Evolutionary conservation across 2,329 filamentous ascomycete genomes (phyloP).

Genomic region (Fusarium cyanostomum): DNA sequence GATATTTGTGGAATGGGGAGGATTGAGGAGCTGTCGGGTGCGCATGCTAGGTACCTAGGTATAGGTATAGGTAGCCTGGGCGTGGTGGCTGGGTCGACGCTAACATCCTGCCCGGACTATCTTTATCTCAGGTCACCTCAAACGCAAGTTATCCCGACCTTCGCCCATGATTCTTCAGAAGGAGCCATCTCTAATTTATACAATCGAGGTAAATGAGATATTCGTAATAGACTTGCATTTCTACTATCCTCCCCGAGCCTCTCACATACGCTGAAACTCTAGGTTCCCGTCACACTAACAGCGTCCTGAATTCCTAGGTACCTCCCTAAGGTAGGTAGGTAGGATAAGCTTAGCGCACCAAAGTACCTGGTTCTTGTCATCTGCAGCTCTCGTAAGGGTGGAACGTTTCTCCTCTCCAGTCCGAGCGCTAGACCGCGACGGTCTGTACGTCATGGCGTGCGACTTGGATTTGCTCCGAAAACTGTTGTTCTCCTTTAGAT

Average conservation of each 20-base stretch:
- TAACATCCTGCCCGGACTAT: constrained; percentile 24
- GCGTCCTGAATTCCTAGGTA: not conserved
- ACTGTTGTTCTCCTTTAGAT: not conserved
- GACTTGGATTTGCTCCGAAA: constrained; percentile 32
- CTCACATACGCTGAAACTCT: constrained; percentile 8
- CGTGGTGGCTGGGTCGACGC: constrained; percentile 36
- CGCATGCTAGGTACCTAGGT: too few species aligned
- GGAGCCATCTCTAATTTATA: too few species aligned
- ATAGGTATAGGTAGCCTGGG: too few species aligned
- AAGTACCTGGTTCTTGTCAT: constrained; percentile 26
- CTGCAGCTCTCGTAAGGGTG: constrained; percentile 34
- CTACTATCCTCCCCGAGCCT: not conserved
- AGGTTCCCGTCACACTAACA: not conserved
- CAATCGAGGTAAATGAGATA: not conserved
- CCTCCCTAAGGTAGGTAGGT: too few species aligned
- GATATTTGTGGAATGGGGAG: constrained; percentile 26
- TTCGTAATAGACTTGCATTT: not conserved
- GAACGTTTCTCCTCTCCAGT: constrained; percentile 16
- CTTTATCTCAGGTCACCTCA: constrained; percentile 32
- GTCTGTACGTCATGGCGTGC: constrained; percentile 37
- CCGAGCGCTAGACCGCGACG: constrained; percentile 19
- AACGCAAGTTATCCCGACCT: not conserved
- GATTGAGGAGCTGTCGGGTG: constrained; percentile 1
- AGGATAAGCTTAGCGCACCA: not conserved
- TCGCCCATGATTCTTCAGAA: not conserved